Evolutionary conservation across 2,329 filamentous ascomycete genomes (phyloP).

Genomic region (Hypoxylon sp.): DNA sequence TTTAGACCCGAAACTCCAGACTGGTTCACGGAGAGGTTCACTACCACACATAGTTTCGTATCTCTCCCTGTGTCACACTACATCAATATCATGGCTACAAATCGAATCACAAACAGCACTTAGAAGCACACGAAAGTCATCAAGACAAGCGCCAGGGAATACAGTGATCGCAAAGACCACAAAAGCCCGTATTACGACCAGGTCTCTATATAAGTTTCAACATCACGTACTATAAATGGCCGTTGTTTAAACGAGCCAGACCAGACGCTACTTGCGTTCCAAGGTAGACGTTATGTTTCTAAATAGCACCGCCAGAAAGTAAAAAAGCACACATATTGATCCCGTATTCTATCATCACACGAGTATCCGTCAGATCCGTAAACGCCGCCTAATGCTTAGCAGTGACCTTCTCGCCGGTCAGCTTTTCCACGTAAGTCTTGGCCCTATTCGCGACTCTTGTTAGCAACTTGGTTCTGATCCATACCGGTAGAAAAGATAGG

Average conservation of each 20-base stretch:
- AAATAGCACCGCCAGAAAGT: slow-evolving; percentile 16
- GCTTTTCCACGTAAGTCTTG: slow-evolving; percentile 75
- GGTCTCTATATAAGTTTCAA: slow-evolving; percentile 22
- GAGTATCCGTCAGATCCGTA: slow-evolving; percentile 39
- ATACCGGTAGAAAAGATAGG: background rate
- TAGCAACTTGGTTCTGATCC: slow-evolving; percentile 44
- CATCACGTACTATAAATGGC: slow-evolving; percentile 6
- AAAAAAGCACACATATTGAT: slow-evolving; percentile 20
- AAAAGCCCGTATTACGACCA: slow-evolving; percentile 24
- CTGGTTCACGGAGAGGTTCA: background rate
- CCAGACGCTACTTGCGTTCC: background rate
- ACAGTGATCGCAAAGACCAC: slow-evolving; percentile 16
- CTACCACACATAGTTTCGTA: background rate
- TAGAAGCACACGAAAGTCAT: background rate
- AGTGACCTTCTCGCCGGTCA: slow-evolving; percentile 74
- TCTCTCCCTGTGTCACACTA: background rate
- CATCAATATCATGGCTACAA: background rate
- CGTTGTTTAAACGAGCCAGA: background rate
- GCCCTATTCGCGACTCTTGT: slow-evolving; percentile 61
- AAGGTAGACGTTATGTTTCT: slow-evolving; percentile 19
- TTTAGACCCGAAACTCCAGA: background rate
- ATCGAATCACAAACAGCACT: background rate
- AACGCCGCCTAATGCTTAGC: slow-evolving; percentile 73
- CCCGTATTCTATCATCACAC: slow-evolving; percentile 41
- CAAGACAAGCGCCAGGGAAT: background rate